Conservation (phyloP, 176 grass and related monocot species). For the Musa beccarii region DNA sequence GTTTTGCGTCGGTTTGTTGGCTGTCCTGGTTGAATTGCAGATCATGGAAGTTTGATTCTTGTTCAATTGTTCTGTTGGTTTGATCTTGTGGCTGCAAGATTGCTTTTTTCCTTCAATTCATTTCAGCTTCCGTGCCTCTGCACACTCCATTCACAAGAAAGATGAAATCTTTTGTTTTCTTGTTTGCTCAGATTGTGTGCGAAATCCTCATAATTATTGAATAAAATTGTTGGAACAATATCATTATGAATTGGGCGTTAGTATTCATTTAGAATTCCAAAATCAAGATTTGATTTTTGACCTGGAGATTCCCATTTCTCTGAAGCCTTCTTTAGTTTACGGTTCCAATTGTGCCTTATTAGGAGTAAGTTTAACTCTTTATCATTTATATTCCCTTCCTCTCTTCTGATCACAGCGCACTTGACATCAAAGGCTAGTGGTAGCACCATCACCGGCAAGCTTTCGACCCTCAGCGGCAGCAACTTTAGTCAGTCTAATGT, state of each 20-base stretch:
- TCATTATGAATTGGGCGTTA: too few relatives aligned
- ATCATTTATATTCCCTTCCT: neutral
- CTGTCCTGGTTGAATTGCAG: neutral
- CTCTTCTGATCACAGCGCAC: conserved; percentile 29
- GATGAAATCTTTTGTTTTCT: too few relatives aligned
- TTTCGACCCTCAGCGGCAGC: conserved; percentile 41
- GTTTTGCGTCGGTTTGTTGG: neutral
- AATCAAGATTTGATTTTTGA: too few relatives aligned
- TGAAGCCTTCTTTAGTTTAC: too few relatives aligned
- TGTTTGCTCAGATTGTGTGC: too few relatives aligned
- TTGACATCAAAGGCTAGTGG: conserved; percentile 52
- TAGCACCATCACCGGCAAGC: conserved; percentile 42
- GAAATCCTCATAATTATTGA: too few relatives aligned
- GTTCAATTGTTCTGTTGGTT: neutral
- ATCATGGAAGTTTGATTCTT: neutral
- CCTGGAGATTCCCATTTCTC: too few relatives aligned
- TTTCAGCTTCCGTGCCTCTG: neutral
- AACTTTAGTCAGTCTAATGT: conserved; percentile 44
- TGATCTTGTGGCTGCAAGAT: neutral
- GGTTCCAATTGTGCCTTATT: neutral
- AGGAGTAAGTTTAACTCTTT: neutral
- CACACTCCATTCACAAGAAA: too few relatives aligned
- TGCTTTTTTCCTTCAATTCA: neutral
- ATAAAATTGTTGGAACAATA: too few relatives aligned
- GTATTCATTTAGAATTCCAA: too few relatives aligned